Percentiles rank a stretch among this genome's conserved stretches.
phyloP scores from a whole-genome alignment of 2,329 filamentous ascomycete species.

The Pseudogymnoascus sp. region DNA sequence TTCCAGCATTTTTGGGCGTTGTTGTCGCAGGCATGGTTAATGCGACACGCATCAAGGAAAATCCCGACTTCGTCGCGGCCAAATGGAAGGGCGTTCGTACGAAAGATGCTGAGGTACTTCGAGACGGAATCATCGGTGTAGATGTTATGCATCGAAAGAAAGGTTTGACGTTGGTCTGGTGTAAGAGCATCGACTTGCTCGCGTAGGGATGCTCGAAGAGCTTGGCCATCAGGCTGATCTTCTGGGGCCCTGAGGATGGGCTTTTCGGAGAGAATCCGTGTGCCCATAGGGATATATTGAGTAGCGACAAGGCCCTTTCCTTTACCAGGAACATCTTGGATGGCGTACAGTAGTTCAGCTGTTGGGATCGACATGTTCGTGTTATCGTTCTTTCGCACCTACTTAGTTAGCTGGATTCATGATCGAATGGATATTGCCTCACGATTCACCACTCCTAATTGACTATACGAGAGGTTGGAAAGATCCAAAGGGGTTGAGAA shows the following conservation, averaged over 20 bases:
- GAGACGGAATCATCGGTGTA: constrained; percentile 1
- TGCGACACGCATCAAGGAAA: constrained; percentile 28
- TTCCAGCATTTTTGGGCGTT: constrained; percentile 32
- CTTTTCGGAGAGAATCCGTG: constrained; percentile 33
- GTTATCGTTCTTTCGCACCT: not conserved
- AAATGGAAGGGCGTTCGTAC: constrained; percentile 14
- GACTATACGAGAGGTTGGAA: not conserved
- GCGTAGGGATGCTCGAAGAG: constrained; percentile 8
- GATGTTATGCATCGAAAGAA: not conserved
- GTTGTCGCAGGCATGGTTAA: constrained; percentile 32
- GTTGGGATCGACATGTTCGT: not conserved
- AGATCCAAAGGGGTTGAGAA: not conserved
- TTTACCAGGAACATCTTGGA: constrained; percentile 22
- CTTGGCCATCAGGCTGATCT: not conserved
- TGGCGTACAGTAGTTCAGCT: not conserved
- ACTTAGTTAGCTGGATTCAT: not conserved
- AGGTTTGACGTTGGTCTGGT: not conserved
- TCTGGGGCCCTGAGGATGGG: constrained; percentile 28
- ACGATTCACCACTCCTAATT: not conserved
- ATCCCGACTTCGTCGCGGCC: constrained; percentile 21
- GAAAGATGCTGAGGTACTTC: constrained; percentile 14
- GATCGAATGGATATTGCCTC: not conserved
- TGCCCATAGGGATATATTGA: constrained; percentile 30
- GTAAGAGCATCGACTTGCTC: not conserved
- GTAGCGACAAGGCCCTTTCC: constrained; percentile 36